Evolutionary conservation across 805 yeast species (phyloP), one percentile per base, ranked within the genome.

Genomic region (Cyberlindnera euphorbiae): DNA sequence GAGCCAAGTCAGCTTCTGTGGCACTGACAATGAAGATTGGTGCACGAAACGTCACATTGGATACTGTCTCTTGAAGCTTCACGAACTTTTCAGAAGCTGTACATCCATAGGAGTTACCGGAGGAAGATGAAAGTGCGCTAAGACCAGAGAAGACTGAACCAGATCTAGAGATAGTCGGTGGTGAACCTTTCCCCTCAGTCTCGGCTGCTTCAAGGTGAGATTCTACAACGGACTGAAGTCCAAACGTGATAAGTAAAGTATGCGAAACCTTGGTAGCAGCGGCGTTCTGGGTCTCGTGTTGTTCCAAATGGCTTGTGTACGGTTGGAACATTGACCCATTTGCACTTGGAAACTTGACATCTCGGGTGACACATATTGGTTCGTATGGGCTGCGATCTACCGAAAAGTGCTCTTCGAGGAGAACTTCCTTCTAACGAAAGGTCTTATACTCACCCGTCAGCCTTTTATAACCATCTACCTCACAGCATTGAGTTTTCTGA

Each of bases 401-500:
- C 7, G 13, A 16, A 14, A 37, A 32, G 12, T 11, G 19, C 15
- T 32, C 19, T 13, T 5, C 14, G 11, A 24, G 28, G 24, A 37
- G 26, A 4, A 23, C 22, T 6, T 27, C 22, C 8, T 12, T n/a
- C 18, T 15, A 3, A 3, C 33, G 33, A 12, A 30, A 28, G 5
- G 26, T 24, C 8, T 8, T n/a, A n/a, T 11, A 14, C 11, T 15
- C 12, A 2, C 35, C 38, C 6, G 36, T 33, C 10, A 14, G 27
- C 15, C 14, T 11, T 2, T 34, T 33, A 11, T 30, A n/a, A 7
- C 3, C 14, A 7, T 30, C 41, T 9, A 33, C 15, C 13, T 30
- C 33, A 10, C 45, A 42, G 25, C 47, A 50, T 23, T 34, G 41
- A 12, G 35, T 15, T 30, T 36, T 50, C 34, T 50, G 49, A 3